Percentiles rank a stretch among this genome's conserved stretches.
Evolutionary conservation across 108 stramenopile genomes (phyloP).

Genomic region (Cyclotella atomus): DNA sequence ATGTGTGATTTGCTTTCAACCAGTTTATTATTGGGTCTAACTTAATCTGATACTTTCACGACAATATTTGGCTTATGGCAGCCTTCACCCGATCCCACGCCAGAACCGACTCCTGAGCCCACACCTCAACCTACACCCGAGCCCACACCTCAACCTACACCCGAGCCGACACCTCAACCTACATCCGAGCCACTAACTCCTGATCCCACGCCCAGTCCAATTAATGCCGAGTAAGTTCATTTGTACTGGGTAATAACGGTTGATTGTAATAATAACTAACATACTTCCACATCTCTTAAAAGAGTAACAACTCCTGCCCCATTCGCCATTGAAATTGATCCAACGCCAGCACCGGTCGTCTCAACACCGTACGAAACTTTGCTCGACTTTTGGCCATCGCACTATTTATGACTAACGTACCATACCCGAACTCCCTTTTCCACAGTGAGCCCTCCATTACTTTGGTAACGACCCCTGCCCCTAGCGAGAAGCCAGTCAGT

Average conservation of each 20-base stretch:
- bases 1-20: too few relatives aligned
- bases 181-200: neutral
- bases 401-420: neutral
- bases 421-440: neutral
- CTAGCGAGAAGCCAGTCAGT: neutral
- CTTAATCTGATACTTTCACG: neutral
- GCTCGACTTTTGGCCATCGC: neutral
- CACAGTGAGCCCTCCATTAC: slow-evolving; percentile 12
- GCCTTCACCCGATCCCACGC: neutral
- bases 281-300: too few relatives aligned
- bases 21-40: too few relatives aligned
- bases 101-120: slow-evolving; percentile 3
- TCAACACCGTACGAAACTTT: neutral
- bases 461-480: neutral
- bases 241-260: too few relatives aligned
- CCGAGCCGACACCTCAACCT: slow-evolving; percentile 4
- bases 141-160: slow-evolving; percentile 1
- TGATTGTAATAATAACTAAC: too few relatives aligned
- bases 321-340: too few relatives aligned
- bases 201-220: neutral
- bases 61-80: neutral
- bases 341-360: neutral
- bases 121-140: slow-evolving; percentile 1
- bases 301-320: too few relatives aligned
- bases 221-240: neutral